Conservation (phyloP, 257 asterid genomes). For the Paraleonurus japonicus region DNA sequence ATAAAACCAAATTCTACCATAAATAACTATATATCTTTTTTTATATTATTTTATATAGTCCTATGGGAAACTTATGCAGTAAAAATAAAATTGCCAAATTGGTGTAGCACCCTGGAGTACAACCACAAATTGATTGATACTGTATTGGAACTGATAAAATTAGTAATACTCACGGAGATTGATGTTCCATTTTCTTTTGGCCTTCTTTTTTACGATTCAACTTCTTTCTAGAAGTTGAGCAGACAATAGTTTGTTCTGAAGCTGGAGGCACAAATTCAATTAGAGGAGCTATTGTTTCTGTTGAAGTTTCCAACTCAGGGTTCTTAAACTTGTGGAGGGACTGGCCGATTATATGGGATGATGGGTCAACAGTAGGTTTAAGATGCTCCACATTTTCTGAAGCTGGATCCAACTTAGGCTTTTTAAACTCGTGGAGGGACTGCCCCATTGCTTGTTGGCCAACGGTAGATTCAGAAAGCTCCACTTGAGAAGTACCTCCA, state of each 20-base stretch:
- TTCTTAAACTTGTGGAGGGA: background rate
- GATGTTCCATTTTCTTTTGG: conserved; percentile 23
- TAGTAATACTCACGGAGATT: conserved; percentile 37
- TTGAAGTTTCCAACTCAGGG: conserved; percentile 17
- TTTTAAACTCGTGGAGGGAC: background rate
- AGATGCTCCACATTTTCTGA: background rate
- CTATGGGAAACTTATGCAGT: background rate
- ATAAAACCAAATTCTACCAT: background rate
- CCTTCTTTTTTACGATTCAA: conserved; percentile 31
- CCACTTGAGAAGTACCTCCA: background rate
- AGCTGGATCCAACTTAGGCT: background rate
- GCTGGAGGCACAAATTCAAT: conserved; percentile 45
- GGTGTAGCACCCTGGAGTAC: background rate
- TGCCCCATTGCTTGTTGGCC: background rate
- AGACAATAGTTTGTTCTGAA: conserved; percentile 9
- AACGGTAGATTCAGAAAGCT: background rate
- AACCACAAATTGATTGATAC: background rate
- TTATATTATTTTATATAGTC: background rate
- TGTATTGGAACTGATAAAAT: background rate
- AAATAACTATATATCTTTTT: background rate
- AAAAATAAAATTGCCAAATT: too few species aligned
- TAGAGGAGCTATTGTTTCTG: conserved; percentile 19
- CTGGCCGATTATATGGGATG: background rate
- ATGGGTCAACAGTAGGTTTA: too few species aligned
- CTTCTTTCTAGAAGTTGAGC: conserved; percentile 25